Evolutionary conservation across 129 eudicot species (phyloP), one percentile per base, ranked within the genome.

Genomic region (Pseudognaphalium luteoalbum): DNA sequence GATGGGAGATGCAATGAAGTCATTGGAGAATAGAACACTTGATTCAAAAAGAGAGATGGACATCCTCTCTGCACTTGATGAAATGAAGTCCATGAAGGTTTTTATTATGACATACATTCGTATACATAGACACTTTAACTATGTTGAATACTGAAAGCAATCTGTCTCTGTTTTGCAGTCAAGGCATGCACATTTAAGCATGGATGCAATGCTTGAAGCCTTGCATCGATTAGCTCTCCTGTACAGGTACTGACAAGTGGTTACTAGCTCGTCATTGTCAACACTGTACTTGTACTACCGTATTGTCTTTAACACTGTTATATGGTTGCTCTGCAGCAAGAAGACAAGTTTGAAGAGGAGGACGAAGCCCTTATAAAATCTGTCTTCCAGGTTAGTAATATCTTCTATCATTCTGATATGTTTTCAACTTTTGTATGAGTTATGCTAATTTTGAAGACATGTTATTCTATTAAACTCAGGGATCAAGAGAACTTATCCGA

Each of bases 1-100:
- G 77, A 85, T 87, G 90, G 96, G 96, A 42, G 96, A 90, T 81
- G 96, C 90, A 25, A 87, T 90, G 96, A 90, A 85, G 35, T 87
- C 96, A 2, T 74, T 90, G 84, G 96, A 90, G 80, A 90, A 87
- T 70, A 66, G 90, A 72, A 85, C 90, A 0, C 73, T 81, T 60
- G 92, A 90, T 35, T 87, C 96, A 12, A 90, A 87, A 78, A 74
- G 88, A 67, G 96, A 90, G 51, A 90, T 90, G 96, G 92, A 90
- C 62, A 87, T 87, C 68, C 86, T 90, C 63, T 87, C 90, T 63
- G 88, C 90, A 2, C 78, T 87, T 15, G 96, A 90, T 80, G 96
- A 90, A 71, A 81, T 90, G 96, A 87, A 85, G 71, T 90, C 96
- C 12, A 85, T 87, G 96, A 90, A 79, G 89, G 95, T 89, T 41